Evolutionary conservation across 169 alveolate genomes (phyloP), one percentile per base, ranked within the genome.

Genomic region (Plasmodium berghei): DNA sequence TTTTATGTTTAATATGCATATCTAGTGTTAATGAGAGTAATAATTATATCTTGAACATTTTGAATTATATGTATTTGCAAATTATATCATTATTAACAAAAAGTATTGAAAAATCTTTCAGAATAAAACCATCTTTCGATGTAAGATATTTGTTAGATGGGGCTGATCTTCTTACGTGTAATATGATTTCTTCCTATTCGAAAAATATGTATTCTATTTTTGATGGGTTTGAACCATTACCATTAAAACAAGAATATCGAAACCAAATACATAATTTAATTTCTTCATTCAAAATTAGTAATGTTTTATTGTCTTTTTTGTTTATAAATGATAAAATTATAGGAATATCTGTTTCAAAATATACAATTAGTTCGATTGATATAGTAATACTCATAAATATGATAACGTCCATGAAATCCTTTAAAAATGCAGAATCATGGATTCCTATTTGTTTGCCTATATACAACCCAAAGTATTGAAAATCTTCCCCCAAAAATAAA

Each of bases 361-460:
- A 90, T 67, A 83, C 91, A 66, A 90, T 91, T 12, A 71, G 74
- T 42, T 56, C 94, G 34, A 85, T 89, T 94, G 98, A 96, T 87
- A 91, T 96, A 52, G 93, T 95, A 22, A 90, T 96, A 70, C 94
- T 95, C 40, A 92, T 95, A 48, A 96, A 94, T 93, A 95, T 96
- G 91, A 96, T 96, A 34, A 92, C 87, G 72, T 93, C 97, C 18
- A 94, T 96, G 70, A 93, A 95, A 56, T 92, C 96, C 66, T 89
- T 96, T 46, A 94, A 96, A 71, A 96, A 95, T 71, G 95, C 94
- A 59, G 98, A 96, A 89, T 93, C 96, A 49, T 96, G 97, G 97
- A 96, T 97, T 0, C 98, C 98, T 14, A 87, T 96, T 49, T 96
- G 98, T 69, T 92, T 96, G 54, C 98, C 98, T 18, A 87, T 89